phyloP scores from a whole-genome alignment of 2,329 filamentous ascomycete species.

The Trichoderma asperellum region DNA sequence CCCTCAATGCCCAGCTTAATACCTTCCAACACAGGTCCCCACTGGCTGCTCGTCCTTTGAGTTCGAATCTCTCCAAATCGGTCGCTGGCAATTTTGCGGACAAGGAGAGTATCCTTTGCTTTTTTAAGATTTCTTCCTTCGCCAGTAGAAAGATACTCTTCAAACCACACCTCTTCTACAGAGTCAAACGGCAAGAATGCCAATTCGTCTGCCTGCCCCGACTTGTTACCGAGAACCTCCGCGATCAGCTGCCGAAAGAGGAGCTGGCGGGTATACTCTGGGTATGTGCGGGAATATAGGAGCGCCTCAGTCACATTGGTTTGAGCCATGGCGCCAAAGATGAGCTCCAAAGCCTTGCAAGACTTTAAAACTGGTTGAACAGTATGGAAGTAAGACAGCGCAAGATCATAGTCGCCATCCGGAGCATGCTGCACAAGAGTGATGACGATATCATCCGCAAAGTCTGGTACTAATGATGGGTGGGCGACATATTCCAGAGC shows the following conservation, averaged over 20 bases:
- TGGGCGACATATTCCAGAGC: slow-evolving; percentile 79
- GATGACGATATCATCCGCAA: slow-evolving; percentile 79
- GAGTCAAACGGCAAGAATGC: slow-evolving; percentile 72
- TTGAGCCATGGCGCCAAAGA: slow-evolving; percentile 70
- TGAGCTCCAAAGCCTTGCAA: slow-evolving; percentile 62
- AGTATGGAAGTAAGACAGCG: slow-evolving; percentile 78
- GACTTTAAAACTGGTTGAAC: slow-evolving; percentile 73
- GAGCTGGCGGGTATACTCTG: slow-evolving; percentile 62
- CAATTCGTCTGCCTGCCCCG: slow-evolving; percentile 66
- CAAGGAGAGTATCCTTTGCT: slow-evolving; percentile 73
- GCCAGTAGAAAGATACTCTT: slow-evolving; percentile 66
- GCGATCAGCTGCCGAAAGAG: slow-evolving; percentile 70
- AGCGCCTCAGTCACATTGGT: slow-evolving; percentile 74
- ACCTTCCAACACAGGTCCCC: slow-evolving; percentile 56
- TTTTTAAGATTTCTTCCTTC: slow-evolving; percentile 66
- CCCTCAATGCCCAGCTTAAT: slow-evolving; percentile 52
- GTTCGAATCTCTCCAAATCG: slow-evolving; percentile 55
- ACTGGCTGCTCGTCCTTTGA: slow-evolving; percentile 49
- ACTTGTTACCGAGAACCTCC: slow-evolving; percentile 53
- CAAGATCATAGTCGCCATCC: slow-evolving; percentile 63
- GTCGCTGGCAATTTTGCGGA: slow-evolving; percentile 72
- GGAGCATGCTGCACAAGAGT: slow-evolving; percentile 66
- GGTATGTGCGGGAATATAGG: slow-evolving; percentile 69
- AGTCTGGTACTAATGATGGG: slow-evolving; percentile 78
- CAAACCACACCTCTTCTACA: slow-evolving; percentile 75